Evolutionary conservation across 179 eudicot species (phyloP).

Genomic region (Carnegiea gigantea): DNA sequence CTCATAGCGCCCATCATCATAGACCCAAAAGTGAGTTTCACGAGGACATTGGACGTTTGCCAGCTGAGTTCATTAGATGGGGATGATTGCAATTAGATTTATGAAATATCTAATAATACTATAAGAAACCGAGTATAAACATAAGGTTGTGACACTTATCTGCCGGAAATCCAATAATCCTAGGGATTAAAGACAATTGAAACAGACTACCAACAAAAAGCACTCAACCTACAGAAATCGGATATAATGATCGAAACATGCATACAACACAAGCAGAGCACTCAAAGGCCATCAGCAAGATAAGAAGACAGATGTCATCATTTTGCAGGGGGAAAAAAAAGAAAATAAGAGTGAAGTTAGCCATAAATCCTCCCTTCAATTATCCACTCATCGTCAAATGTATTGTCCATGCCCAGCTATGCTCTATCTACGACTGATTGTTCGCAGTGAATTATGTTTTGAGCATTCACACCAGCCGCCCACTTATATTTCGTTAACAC

Average conservation of each 20-base stretch:
- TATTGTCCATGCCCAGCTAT: neutral
- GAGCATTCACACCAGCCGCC: neutral
- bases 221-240: neutral
- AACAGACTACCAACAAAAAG: neutral
- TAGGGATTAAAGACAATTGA: neutral
- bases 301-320: neutral
- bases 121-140: neutral
- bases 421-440: neutral
- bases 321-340: neutral
- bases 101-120: neutral
- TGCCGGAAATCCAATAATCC: neutral
- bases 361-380: neutral
- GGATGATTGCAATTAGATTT: constrained; percentile 11
- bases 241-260: neutral
- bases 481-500: neutral
- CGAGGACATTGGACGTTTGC: constrained; percentile 97
- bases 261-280: neutral
- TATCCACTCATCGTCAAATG: neutral
- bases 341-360: neutral
- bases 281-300: neutral
- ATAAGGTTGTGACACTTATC: neutral
- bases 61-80: constrained; percentile 47
- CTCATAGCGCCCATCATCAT: constrained; percentile 96
- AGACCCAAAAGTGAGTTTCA: constrained; percentile 96
- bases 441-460: neutral